Base-by-base conservation (phyloP, 2,329 filamentous ascomycete genomes). In the Knufia petricola region DNA sequence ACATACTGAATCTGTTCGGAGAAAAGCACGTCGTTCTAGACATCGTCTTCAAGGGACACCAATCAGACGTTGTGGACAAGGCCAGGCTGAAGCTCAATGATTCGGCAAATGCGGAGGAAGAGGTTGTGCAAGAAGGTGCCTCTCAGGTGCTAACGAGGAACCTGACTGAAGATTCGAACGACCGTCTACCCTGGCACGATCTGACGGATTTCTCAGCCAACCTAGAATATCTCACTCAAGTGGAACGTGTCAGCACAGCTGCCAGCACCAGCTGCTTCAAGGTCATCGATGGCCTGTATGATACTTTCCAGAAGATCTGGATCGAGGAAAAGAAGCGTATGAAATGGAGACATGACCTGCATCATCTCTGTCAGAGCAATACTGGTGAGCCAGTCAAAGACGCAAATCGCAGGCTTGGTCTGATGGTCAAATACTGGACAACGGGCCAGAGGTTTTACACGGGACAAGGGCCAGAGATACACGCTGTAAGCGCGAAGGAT, bases 191-290 rank as follows among this genome's bases (percentile, higher is more conserved):
- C 17, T 70, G 68, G 68, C 65, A 64, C 50, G 56, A 57, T 10
- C 54, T 70, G 20, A 54, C 58, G 28, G 61, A 61, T 3, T 72
- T 71, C 45, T 62, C 68, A 50, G 62, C 63, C 49, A 71, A 71
- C 52, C 48, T 72, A 28, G 64, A 64, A 41, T 68, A 68, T 59
- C 62, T 72, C 23, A 66, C 66, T n/a, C 67, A 64, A 30, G 59
- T 69, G 48, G 69, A 72, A 54, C 63, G 63, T 46, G 62, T 36
- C 6, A 36, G 32, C 13, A 36, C 70, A 44, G 69, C 68, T 48
- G 61, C 66, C 43, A 65, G 69, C 36, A 63, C 69, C 9, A 71
- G 71, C 40, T 71, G 69, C 38, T 71, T 72, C 41, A 65, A 70
- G 55, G 68, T 69, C 9, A 57, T 70, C n/a, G 67, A 68, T 46